Base-by-base conservation (phyloP, 208 protist species). In the Wallacemonas sp. region DNA sequence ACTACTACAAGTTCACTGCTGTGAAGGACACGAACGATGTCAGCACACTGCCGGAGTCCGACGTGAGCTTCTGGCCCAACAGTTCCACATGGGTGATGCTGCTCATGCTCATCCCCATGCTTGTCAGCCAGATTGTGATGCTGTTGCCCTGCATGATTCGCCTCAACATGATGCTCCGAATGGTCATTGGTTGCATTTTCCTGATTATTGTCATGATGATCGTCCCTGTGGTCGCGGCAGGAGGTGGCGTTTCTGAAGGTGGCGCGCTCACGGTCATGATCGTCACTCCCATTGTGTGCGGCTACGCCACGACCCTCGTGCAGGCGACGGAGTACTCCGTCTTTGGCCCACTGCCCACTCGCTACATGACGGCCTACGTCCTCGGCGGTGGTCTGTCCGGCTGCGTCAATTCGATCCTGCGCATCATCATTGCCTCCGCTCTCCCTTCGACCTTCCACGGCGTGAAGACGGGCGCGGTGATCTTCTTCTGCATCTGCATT, bases 401-500 rank as follows among this genome's bases (percentile, higher is more conserved):
- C 62, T 64, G 66, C 47, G 62, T 78, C 47, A 78, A 72, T 67
- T 82, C 76, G 12, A 53, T 75, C 6, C 60, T 82, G 51, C 76
- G 76, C 55, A 82, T 78, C 51, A 72, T 82, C 62, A 82, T 82
- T 42, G 49, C 51, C 28, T 58, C 63, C 30, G 60, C 61, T 19
- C 47, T 82, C 34, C 71, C 71, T 12, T 53, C 70, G 17, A 68
- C 76, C 15, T 82, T 82, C 26, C 30, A 54, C 49, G 76, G 76
- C 34, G 67, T 82, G 38, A 82, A 78, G 76, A 82, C 65, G 24
- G 58, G 71, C 39, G 76, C 71, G 24, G 65, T 77, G 19, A 70
- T 82, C 45, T 82, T 82, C 68, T 82, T 78, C 53, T 30, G 58
- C 8, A 78, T 78, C 28, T 64, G 71, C 56, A 78, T 78, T 24